A percentile compares a stretch with the other conserved stretches of the same genome.
Evolutionary conservation across 495 filamentous ascomycete genomes (phyloP).

Genomic region (Clavariopsis aquatica): DNA sequence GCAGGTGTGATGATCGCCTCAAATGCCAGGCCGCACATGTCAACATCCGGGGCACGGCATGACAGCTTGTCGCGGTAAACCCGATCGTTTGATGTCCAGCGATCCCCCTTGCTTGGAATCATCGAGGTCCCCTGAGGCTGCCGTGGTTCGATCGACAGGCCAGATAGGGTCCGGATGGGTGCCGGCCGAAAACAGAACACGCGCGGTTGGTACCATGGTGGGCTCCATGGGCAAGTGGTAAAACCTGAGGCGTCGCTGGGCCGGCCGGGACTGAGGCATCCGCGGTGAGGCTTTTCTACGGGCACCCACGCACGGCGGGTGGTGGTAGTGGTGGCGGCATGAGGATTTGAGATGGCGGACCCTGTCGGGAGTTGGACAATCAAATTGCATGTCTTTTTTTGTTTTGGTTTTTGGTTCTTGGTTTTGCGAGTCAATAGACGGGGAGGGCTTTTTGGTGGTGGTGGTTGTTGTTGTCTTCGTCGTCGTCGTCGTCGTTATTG

Average conservation of each 20-base stretch:
- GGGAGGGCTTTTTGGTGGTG: too few relatives aligned
- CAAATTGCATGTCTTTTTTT: too few relatives aligned
- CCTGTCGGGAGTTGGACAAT: too few relatives aligned
- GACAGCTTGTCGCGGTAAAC: conserved; percentile 25
- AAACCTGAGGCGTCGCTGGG: background rate
- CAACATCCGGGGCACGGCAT: conserved; percentile 2
- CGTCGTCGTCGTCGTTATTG: too few relatives aligned
- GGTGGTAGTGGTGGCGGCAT: too few relatives aligned
- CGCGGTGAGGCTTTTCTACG: background rate
- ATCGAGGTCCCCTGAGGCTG: background rate
- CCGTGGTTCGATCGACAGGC: background rate
- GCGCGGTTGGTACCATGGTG: background rate
- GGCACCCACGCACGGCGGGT: too few relatives aligned
- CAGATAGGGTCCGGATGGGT: background rate
- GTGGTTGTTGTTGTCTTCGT: too few relatives aligned
- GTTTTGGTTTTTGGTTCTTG: too few relatives aligned
- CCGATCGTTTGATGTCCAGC: conserved; percentile 25
- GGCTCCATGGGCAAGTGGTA: background rate
- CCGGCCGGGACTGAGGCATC: conserved; percentile 27
- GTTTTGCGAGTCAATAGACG: too few relatives aligned
- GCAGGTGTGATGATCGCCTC: background rate
- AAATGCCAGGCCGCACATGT: conserved; percentile 14
- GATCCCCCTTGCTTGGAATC: too few relatives aligned
- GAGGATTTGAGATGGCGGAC: too few relatives aligned
- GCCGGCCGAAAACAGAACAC: conserved; percentile 19